phyloP scores from a whole-genome alignment of 2,329 filamentous ascomycete species.

The Coniosporium tulheliwenetii region DNA sequence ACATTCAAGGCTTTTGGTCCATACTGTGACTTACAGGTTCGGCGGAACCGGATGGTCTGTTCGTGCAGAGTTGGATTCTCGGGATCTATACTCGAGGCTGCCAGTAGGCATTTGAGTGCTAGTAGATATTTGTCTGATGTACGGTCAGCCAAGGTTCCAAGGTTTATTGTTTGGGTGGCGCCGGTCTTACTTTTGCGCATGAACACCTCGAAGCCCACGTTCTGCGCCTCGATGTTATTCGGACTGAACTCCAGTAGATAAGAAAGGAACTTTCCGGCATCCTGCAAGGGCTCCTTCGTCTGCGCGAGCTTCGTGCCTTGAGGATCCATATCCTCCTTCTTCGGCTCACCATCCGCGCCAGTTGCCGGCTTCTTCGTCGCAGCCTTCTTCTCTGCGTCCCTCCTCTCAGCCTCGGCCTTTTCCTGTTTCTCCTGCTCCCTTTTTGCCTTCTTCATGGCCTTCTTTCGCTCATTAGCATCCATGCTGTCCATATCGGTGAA shows the following conservation, averaged over 20 bases:
- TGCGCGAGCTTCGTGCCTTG: conserved; percentile 64
- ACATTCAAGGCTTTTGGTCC: conserved; percentile 1
- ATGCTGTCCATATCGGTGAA: conserved; percentile 36
- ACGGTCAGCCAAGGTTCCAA: not conserved
- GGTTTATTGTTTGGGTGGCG: conserved; percentile 6
- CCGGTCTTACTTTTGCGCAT: conserved; percentile 57
- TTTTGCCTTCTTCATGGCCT: conserved; percentile 78
- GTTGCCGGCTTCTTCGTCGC: conserved; percentile 38
- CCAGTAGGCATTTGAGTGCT: conserved; percentile 71
- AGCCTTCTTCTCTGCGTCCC: conserved; percentile 63
- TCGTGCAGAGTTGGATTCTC: conserved; percentile 60
- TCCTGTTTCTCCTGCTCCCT: conserved; percentile 60
- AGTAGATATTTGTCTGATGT: conserved; percentile 67
- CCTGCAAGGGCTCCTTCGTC: conserved; percentile 68
- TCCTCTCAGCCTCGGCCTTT: conserved; percentile 61
- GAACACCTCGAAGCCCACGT: conserved; percentile 80
- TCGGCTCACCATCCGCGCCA: conserved; percentile 46
- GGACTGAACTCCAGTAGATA: conserved; percentile 74
- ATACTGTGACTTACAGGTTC: conserved; percentile 26
- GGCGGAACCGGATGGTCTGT: conserved; percentile 55
- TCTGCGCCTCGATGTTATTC: conserved; percentile 66
- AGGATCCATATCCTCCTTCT: conserved; percentile 86
- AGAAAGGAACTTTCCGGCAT: conserved; percentile 72
- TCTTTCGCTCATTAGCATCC: conserved; percentile 57
- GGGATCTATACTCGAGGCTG: conserved; percentile 52